phyloP scores from a whole-genome alignment of 2,329 filamentous ascomycete genomes.

The Aspergillus intermedius region DNA sequence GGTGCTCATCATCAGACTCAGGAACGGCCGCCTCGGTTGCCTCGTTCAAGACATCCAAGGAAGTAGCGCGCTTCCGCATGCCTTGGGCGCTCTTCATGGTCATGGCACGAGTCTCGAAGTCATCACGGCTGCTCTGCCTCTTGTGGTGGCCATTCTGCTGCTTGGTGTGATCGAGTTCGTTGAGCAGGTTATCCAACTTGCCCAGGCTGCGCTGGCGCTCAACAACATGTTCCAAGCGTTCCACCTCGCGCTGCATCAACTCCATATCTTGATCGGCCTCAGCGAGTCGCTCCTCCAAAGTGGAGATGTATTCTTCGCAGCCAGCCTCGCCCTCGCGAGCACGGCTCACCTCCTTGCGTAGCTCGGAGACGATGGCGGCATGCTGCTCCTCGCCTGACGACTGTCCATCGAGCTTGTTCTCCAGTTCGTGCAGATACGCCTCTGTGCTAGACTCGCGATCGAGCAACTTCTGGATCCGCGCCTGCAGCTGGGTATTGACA shows the following conservation, averaged over 20 bases:
- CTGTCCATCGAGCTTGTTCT: constrained; percentile 82
- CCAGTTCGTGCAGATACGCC: constrained; percentile 84
- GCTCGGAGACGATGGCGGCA: constrained; percentile 71
- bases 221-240: constrained; percentile 87
- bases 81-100: constrained; percentile 14
- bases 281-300: constrained; percentile 86
- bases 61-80: constrained; percentile 28
- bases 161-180: constrained; percentile 68
- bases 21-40: constrained; percentile 41
- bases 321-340: constrained; percentile 83
- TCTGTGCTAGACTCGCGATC: constrained; percentile 90
- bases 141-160: constrained; percentile 49
- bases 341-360: constrained; percentile 84
- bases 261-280: constrained; percentile 95
- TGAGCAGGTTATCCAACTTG: constrained; percentile 84
- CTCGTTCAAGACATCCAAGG: constrained; percentile 38
- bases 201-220: constrained; percentile 92
- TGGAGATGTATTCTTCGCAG: constrained; percentile 95
- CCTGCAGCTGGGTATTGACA: constrained; percentile 80
- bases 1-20: constrained; percentile 28
- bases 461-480: constrained; percentile 83
- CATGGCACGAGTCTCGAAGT: constrained; percentile 9
- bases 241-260: constrained; percentile 93
- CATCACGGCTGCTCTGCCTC: constrained; percentile 4
- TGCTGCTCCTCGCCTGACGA: constrained; percentile 91